phyloP scores from a whole-genome alignment of 192 early-diverging fungal species.

The Dissophora globulifera region DNA sequence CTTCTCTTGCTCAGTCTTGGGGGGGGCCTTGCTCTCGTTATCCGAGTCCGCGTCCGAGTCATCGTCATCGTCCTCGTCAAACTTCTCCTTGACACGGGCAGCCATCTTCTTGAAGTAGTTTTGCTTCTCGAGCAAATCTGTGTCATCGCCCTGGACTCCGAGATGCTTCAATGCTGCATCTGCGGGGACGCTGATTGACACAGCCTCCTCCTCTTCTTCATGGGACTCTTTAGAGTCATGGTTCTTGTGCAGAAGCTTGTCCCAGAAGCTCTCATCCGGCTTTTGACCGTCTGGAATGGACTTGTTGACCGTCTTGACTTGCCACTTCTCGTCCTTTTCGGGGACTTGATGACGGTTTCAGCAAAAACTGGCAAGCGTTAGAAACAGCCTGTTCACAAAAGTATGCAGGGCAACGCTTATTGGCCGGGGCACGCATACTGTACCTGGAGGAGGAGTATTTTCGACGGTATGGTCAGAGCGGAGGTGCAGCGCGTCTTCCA shows the following conservation, averaged over 20 bases:
- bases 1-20: slow-evolving; percentile 40
- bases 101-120: slow-evolving; percentile 49
- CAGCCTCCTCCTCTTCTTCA: slow-evolving; percentile 27
- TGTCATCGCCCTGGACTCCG: slow-evolving; percentile 35
- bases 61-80: slow-evolving; percentile 47
- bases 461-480: slow-evolving; percentile 20
- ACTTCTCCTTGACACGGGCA: slow-evolving; percentile 39
- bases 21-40: not conserved
- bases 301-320: slow-evolving; percentile 49
- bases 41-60: slow-evolving; percentile 38
- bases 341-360: slow-evolving; percentile 29
- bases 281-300: slow-evolving; percentile 19
- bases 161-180: slow-evolving; percentile 39
- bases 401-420: too few species aligned
- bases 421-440: too few species aligned
- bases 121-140: slow-evolving; percentile 27
- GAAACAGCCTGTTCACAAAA: too few species aligned
- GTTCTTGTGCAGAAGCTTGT: slow-evolving; percentile 30
- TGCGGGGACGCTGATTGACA: slow-evolving; percentile 40
- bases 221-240: not conserved
- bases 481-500: slow-evolving; percentile 41
- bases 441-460: slow-evolving; percentile 46
- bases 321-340: slow-evolving; percentile 46
- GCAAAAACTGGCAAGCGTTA: not conserved
- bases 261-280: slow-evolving; percentile 38